Evolutionary conservation across 805 yeast species (phyloP).

Genomic region (Candida ficus): DNA sequence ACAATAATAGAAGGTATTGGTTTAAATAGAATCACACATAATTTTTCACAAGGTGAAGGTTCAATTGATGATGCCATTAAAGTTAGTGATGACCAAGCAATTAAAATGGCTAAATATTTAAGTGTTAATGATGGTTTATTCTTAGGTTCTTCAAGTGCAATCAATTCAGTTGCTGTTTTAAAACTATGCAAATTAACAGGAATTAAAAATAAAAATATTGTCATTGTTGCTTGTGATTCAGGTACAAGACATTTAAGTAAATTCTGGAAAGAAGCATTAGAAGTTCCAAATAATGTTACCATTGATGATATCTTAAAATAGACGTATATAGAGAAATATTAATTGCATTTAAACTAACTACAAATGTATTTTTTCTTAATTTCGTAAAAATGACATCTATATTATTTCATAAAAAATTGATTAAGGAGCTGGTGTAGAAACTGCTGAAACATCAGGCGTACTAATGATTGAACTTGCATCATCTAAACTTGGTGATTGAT

Average conservation of each 20-base stretch:
- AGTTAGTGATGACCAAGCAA: constrained; percentile 75
- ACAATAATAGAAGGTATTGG: constrained; percentile 95
- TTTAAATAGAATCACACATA: constrained; percentile 76
- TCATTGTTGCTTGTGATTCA: constrained; percentile 86
- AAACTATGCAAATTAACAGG: constrained; percentile 41
- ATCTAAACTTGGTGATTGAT: constrained; percentile 19
- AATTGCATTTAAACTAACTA: too few relatives aligned
- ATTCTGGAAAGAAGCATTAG: constrained; percentile 75
- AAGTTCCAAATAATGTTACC: constrained; percentile 27
- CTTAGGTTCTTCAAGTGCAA: constrained; percentile 90
- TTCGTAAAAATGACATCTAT: neutral
- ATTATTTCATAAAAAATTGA: neutral
- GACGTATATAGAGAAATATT: neutral
- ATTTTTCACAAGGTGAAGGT: constrained; percentile 66
- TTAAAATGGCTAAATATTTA: constrained; percentile 81
- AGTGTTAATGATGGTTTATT: constrained; percentile 85
- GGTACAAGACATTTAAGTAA: constrained; percentile 88
- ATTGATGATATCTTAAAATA: constrained; percentile 29
- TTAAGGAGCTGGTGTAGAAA: constrained; percentile 12
- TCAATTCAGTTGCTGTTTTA: constrained; percentile 87
- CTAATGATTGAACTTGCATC: constrained; percentile 16
- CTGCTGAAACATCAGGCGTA: constrained; percentile 20
- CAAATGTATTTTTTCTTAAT: neutral
- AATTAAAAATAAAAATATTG: constrained; percentile 60
- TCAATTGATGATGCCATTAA: constrained; percentile 73